Evolutionary conservation across 805 yeast genomes (phyloP).

Genomic region (Sugiyamaella floridensis): DNA sequence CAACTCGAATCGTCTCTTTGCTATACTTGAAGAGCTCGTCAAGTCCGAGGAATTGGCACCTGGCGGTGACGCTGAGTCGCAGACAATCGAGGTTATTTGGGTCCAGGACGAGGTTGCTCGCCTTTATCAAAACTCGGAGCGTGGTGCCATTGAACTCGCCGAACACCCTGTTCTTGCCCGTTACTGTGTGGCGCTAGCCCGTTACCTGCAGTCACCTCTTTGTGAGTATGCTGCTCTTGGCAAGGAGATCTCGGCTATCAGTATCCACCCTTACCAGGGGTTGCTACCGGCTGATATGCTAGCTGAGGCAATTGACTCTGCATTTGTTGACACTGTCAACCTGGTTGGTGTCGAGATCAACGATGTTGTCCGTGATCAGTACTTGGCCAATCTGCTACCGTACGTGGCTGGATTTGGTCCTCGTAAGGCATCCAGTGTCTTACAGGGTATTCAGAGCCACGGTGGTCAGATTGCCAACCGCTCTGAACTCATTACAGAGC

Average conservation of each 20-base stretch:
- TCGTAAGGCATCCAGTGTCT: constrained; percentile 81
- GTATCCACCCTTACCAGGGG: constrained; percentile 60
- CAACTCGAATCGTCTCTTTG: constrained; percentile 53
- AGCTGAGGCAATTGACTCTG: constrained; percentile 62
- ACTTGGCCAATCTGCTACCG: constrained; percentile 62
- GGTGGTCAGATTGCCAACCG: constrained; percentile 61
- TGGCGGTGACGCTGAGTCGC: constrained; percentile 30
- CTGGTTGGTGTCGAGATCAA: constrained; percentile 91
- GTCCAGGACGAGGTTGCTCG: constrained; percentile 92
- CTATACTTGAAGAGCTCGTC: constrained; percentile 47
- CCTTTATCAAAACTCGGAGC: constrained; percentile 69
- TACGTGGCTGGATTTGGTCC: constrained; percentile 92
- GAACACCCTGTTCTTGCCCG: constrained; percentile 74
- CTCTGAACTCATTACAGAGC: constrained; percentile 76
- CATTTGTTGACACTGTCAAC: constrained; percentile 83
- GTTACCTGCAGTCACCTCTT: constrained; percentile 90
- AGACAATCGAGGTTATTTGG: constrained; percentile 61
- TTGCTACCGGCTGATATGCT: constrained; percentile 59
- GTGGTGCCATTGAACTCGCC: constrained; percentile 72
- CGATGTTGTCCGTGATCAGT: constrained; percentile 72
- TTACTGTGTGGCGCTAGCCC: constrained; percentile 83
- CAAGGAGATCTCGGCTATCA: constrained; percentile 62
- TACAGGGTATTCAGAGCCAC: constrained; percentile 67
- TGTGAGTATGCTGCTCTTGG: constrained; percentile 79
- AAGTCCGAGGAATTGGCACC: constrained; percentile 44